Evolutionary conservation across 1,284 basidiomycete genomes (phyloP), one percentile per base, ranked within the genome.

Genomic region (Somion occarium): DNA sequence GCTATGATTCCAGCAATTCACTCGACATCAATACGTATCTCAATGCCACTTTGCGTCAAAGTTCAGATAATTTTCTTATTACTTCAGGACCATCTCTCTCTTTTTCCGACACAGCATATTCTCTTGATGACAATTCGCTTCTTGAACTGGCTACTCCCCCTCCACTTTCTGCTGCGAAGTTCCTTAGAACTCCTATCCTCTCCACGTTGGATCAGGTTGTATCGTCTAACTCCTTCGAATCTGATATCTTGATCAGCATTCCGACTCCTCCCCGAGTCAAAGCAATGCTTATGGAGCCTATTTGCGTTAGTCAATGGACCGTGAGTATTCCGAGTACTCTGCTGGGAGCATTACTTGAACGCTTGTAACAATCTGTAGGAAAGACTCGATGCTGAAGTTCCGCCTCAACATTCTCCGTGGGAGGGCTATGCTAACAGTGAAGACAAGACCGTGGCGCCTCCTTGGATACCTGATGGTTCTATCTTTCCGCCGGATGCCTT

Each of bases 401-500:
- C 73, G 38, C 71, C 74, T 23, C 73, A 68, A 7, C 74, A 78
- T 53, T 64, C 66, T 26, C 74, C 77, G 25, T 81, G 76, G 80
- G 66, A 65, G 26, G 59, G 65, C 46, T 68, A 67, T 42, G 59
- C 62, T 26, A 61, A 65, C 46, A 62, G 62, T 15, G 49, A 50
- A 38, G 57, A 64, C 20, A 27, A 48, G 2, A 22, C 44, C 24
- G 18, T 44, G 3, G 12, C 41, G 2, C 44, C 60, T 47, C 56
- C 63, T 24, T 83, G 79, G 80, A 69, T 73, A 13, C 69, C 79
- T 34, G 78, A 79, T 61, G 80, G 79, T 13, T 80, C 78, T 3
- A 59, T 77, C 41, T 73, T 75, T 52, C 64, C 75, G 49, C 72
- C 72, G 11, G 69, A 71, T 26, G 60, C 58, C 37, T 72, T 79